A percentile compares a stretch with the other conserved stretches of the same genome.
Evolutionary conservation across 768 basidiomycete genomes (phyloP).

Genomic region (Sarcodon sp.): DNA sequence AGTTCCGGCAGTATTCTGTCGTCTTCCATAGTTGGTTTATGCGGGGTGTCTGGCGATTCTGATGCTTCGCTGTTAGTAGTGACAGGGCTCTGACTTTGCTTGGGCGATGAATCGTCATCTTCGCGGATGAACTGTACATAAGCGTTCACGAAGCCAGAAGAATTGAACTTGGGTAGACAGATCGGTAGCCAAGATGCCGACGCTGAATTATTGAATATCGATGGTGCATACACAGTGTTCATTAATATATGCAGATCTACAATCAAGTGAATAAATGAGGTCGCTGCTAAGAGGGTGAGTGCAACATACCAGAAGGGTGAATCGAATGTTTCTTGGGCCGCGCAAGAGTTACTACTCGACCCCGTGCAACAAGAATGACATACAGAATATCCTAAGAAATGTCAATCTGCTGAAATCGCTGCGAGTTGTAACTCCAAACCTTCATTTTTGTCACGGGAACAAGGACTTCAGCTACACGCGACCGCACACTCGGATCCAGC

Average conservation of each 20-base stretch:
- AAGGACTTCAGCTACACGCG: constrained; percentile 68
- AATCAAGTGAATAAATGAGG: neutral
- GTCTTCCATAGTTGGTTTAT: too few relatives aligned
- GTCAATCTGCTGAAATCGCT: neutral
- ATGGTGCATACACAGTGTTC: constrained; percentile 80
- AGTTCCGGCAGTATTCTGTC: neutral
- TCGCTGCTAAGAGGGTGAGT: neutral
- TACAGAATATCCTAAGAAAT: constrained; percentile 74
- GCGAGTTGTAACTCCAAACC: constrained; percentile 23
- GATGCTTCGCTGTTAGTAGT: neutral
- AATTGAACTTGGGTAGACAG: constrained; percentile 91
- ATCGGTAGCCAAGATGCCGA: constrained; percentile 91
- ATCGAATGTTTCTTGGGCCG: constrained; percentile 90
- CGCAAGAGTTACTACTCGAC: constrained; percentile 74
- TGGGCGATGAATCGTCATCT: neutral
- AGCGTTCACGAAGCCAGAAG: constrained; percentile 81
- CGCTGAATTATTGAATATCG: constrained; percentile 63
- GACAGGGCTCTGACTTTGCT: neutral
- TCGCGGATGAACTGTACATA: constrained; percentile 62
- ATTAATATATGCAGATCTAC: constrained; percentile 85
- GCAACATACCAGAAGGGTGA: constrained; percentile 67
- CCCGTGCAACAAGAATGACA: constrained; percentile 70
- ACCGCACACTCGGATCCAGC: constrained; percentile 55
- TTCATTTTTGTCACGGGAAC: constrained; percentile 74
- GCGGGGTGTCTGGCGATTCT: too few relatives aligned